Base-by-base conservation (phyloP, 805 yeast species). In the Metschnikowia lochheadii region DNA sequence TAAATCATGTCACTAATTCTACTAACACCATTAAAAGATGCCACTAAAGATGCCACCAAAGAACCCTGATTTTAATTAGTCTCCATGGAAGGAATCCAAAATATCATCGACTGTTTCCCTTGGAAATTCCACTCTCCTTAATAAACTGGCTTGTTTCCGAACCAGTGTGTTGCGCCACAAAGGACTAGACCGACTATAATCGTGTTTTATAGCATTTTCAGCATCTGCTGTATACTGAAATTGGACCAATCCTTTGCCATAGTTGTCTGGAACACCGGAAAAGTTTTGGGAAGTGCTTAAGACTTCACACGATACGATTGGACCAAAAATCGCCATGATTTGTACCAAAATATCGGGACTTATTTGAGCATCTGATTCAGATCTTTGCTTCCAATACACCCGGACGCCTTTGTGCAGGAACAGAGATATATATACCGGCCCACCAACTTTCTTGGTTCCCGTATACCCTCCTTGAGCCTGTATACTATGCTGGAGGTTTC, bases 251-350 rank as follows among this genome's bases (percentile, higher is more conserved):
- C 78, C 83, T 29, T 66, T 61, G 46, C 67, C 71, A 53, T 77
- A 77, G 43, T 68, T 56, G 6, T 49, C 56, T n/a, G 59, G 35
- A 29, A 33, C 29, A 11, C 11, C 10, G 11, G 29, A 26, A 26
- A 26, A 77, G 44, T 68, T 54, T 6, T 49, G 55, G 14, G 59
- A 33, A 23, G 34, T 5, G 35, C 31, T 29, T 44, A 44, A 14
- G 17, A 50, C 40, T 13, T 49, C 32, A 14, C 46, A 40, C 5
- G 53, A 50, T 1, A 53, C 31, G 13, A 79, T 59, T 0, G 65
- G 54, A 1, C 84, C 84, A 61, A 79, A 80, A 1, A 72, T 72
- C 17, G 57, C 56, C 81, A 80, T 76, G 26, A 80, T 62, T 42
- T 66, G 61, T 20, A 38, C 21, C 18, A 80, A 59, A 2, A 71